Percentiles rank a stretch among this genome's conserved stretches.
Evolutionary conservation across 1,284 basidiomycete genomes (phyloP).

Genomic region (Mycena citricolor): DNA sequence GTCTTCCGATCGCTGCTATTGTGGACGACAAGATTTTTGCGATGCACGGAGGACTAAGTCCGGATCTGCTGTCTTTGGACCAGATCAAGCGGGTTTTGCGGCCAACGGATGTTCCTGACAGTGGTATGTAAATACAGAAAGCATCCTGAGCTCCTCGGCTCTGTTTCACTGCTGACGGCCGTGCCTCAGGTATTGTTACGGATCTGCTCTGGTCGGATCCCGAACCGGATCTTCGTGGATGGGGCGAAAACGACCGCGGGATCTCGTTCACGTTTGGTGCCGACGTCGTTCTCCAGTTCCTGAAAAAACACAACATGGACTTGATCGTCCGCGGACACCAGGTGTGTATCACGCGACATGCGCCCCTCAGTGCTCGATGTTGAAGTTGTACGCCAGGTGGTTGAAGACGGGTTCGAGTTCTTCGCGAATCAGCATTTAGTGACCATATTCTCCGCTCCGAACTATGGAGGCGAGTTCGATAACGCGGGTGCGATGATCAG

Average conservation of each 20-base stretch:
- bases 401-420: conserved; percentile 99
- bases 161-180: conserved; percentile 1
- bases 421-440: conserved; percentile 97
- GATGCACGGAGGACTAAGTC: conserved; percentile 90
- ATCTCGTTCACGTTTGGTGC: conserved; percentile 99
- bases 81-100: conserved; percentile 99
- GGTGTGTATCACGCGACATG: conserved; percentile 43
- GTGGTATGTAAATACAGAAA: conserved; percentile 56
- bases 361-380: conserved; percentile 12
- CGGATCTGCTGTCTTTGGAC: conserved; percentile 98
- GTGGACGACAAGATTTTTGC: conserved; percentile 98
- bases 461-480: conserved; percentile 98
- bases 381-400: conserved; percentile 58
- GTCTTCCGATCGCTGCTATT: conserved; percentile 91
- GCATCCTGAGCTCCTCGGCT: conserved; percentile 12
- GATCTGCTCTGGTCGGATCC: conserved; percentile 76
- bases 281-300: conserved; percentile 95
- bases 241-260: conserved; percentile 99
- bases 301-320: conserved; percentile 99
- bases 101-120: conserved; percentile 98
- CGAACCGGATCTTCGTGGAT: conserved; percentile 98
- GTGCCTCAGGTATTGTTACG: conserved; percentile 50
- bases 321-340: conserved; percentile 98
- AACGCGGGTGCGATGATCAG: conserved; percentile 99
- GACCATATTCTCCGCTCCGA: conserved; percentile 97